phyloP scores from a whole-genome alignment of 805 yeast genomes.

The Schizosaccharomyces octosporus region DNA sequence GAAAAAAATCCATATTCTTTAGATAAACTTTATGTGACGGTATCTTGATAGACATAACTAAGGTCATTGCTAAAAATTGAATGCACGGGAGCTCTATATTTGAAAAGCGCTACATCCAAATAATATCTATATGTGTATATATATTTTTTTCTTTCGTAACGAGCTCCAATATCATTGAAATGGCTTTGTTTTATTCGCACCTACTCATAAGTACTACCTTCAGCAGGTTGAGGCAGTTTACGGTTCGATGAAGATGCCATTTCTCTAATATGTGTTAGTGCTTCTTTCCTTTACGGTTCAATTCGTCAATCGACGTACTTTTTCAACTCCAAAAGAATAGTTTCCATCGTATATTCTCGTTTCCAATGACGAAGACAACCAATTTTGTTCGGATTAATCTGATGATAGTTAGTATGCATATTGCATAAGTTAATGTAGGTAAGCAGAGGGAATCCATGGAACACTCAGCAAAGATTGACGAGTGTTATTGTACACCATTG shows the following conservation, averaged over 20 bases:
- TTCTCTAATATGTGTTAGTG: constrained; percentile 15
- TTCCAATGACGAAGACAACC: constrained; percentile 65
- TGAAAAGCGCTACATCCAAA: too few relatives aligned
- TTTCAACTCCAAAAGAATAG: constrained; percentile 67
- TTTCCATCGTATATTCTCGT: constrained; percentile 76
- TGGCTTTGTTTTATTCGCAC: too few relatives aligned
- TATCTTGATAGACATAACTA: too few relatives aligned
- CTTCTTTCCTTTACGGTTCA: background rate
- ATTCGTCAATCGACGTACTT: constrained; percentile 14
- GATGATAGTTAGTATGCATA: background rate
- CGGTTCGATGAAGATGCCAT: constrained; percentile 71
- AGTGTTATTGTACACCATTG: constrained; percentile 12
- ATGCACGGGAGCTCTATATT: too few relatives aligned
- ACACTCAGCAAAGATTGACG: background rate
- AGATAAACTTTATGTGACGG: too few relatives aligned
- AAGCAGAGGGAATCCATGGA: background rate
- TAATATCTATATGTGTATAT: too few relatives aligned
- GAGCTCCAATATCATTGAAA: too few relatives aligned
- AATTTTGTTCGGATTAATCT: constrained; percentile 22
- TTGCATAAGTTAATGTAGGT: background rate
- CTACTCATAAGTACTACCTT: constrained; percentile 24
- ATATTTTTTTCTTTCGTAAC: too few relatives aligned
- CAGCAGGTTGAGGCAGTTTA: constrained; percentile 74
- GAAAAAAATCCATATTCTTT: too few relatives aligned
- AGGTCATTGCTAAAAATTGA: too few relatives aligned